Evolutionary conservation across 768 basidiomycete genomes (phyloP).

Genomic region (Leccinum imitatum): DNA sequence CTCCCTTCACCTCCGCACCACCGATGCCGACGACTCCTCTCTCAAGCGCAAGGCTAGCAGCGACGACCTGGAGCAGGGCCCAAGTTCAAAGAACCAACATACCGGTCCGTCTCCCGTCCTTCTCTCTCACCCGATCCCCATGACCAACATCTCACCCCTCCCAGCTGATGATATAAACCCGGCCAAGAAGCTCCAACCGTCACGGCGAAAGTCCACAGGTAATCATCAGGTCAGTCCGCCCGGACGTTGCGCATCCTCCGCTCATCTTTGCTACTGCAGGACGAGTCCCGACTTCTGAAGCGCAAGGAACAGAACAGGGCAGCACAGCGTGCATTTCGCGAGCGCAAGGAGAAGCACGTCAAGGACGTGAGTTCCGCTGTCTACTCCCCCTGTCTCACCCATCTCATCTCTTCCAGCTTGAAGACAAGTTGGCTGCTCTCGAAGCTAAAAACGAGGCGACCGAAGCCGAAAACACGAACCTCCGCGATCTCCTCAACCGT

Average conservation of each 20-base stretch:
- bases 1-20: slow-evolving; percentile 24
- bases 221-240: slow-evolving; percentile 33
- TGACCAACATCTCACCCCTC: not conserved
- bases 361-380: slow-evolving; percentile 70
- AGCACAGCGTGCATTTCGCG: slow-evolving; percentile 95
- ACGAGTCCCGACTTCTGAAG: slow-evolving; percentile 75
- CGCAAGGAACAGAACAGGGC: slow-evolving; percentile 98
- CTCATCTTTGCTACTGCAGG: slow-evolving; percentile 38
- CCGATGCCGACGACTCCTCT: slow-evolving; percentile 45
- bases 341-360: slow-evolving; percentile 96
- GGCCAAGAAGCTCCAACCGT: slow-evolving; percentile 25
- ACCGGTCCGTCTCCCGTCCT: slow-evolving; percentile 43
- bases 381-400: slow-evolving; percentile 8
- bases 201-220: slow-evolving; percentile 44
- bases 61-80: slow-evolving; percentile 61
- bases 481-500: slow-evolving; percentile 80
- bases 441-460: slow-evolving; percentile 78
- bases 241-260: not conserved
- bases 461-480: slow-evolving; percentile 80
- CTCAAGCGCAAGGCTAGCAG: slow-evolving; percentile 79
- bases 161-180: slow-evolving; percentile 26
- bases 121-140: slow-evolving; percentile 1
- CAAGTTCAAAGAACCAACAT: slow-evolving; percentile 65
- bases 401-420: slow-evolving; percentile 53
- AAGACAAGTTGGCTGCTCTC: slow-evolving; percentile 86